Base-by-base conservation (phyloP, 805 yeast species). In the Clavispora fructus region DNA sequence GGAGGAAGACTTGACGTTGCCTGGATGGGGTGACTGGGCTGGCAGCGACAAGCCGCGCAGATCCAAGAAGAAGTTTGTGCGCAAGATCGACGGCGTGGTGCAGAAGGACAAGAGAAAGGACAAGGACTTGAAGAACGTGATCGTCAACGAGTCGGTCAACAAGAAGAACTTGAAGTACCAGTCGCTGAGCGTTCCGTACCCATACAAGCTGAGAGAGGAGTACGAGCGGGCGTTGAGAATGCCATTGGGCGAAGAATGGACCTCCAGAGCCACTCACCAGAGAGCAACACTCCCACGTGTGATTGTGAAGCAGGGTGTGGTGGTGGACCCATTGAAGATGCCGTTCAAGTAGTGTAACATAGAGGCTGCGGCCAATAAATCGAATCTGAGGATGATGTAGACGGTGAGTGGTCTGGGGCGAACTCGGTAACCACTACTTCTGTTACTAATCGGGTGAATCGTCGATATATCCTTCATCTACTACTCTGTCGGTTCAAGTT, bases 191-290 rank as follows among this genome's bases (percentile, higher is more conserved):
- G 96, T 94, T 41, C 98, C 98, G 26, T 92, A 83, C 78, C 97
- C 97, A 49, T 94, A 77, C 64, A 97, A 94, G 69, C 85, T 84
- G 49, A 78, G 84, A 62, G 98, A 90, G 62, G 98, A 94, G 68
- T 94, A 94, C 65, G 99, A 94, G 67, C 80, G 96, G 61, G 82
- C 96, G 6, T 73, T 94, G 59, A 79, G 96, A 61, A 85, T 89
- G 89, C 97, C 98, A n/a, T 73, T 94, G 50, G 98, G 98, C 25
- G 95, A 87, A 65, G 96, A 94, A 67, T 94, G 98, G 98, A 83
- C 92, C 8, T 80, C 95, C 7, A 82, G 88, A 61, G 85, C 82
- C 45, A 82, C 96, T 4, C 94, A 87, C 71, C 96, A 90, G 71
- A 81, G 81, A 61, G 71, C 88, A 55, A 88, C 94, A 42, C 90